Evolutionary conservation across 1,284 basidiomycete species (phyloP).

Genomic region (Coniferiporia sulphurascens): DNA sequence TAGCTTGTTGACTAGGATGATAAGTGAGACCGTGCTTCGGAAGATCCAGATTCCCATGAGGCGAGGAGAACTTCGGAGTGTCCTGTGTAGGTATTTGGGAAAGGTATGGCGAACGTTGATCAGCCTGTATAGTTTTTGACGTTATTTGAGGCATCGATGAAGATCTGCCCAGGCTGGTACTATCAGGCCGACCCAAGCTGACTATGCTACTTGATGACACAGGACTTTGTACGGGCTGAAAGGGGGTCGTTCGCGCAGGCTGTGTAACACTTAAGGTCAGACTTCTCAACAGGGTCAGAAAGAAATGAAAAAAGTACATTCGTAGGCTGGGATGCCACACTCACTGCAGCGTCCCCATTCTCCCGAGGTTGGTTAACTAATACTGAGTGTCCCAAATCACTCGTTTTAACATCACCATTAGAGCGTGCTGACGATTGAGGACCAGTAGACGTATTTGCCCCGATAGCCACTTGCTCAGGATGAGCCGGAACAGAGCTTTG

Average conservation of each 20-base stretch:
- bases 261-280: neutral
- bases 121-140: neutral
- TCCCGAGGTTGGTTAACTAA: neutral
- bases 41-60: constrained; percentile 5
- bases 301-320: neutral
- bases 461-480: constrained; percentile 35
- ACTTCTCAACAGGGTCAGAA: neutral
- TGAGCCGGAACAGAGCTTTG: constrained; percentile 33
- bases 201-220: neutral
- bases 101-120: neutral
- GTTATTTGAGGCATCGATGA: neutral
- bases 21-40: neutral
- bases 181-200: neutral
- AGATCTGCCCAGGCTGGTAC: neutral
- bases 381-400: constrained; percentile 11
- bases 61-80: neutral
- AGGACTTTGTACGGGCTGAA: neutral
- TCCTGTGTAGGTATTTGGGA: neutral
- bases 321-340: neutral
- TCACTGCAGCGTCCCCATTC: neutral
- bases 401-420: constrained; percentile 16
- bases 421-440: constrained; percentile 11
- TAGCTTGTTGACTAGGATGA: neutral
- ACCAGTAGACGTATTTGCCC: constrained; percentile 17
- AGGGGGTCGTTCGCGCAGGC: neutral